These are phyloP conservation scores for Leccinum subgranulosum DNA, from an alignment of 768 basidiomycete genomes.

Conservation along the genomic window DNA sequence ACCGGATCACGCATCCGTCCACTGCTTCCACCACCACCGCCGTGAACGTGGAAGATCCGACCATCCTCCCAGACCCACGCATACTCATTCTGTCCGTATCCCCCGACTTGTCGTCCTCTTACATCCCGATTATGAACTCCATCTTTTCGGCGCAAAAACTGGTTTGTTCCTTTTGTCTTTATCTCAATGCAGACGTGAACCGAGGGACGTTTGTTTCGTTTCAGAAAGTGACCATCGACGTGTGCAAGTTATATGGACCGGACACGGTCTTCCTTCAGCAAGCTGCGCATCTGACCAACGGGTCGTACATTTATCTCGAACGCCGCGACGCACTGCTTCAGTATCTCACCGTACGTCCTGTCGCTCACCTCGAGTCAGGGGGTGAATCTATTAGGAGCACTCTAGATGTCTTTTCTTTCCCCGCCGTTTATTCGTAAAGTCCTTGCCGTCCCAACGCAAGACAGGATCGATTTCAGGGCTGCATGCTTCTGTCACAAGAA, in stretches of 20 bases:
- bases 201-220: not conserved
- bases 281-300: conserved; percentile 92
- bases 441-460: conserved; percentile 86
- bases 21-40: conserved; percentile 9
- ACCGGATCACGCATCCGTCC: conserved; percentile 45
- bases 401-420: conserved; percentile 81
- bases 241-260: conserved; percentile 85
- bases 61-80: conserved; percentile 46
- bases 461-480: conserved; percentile 94
- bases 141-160: conserved; percentile 99
- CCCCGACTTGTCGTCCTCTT: conserved; percentile 83
- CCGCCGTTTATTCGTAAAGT: conserved; percentile 68
- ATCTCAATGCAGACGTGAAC: conserved; percentile 23
- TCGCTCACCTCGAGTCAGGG: not conserved
- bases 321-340: conserved; percentile 86
- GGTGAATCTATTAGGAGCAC: conserved; percentile 2
- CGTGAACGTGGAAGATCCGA: conserved; percentile 28
- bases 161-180: conserved; percentile 42
- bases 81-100: conserved; percentile 88
- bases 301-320: conserved; percentile 85
- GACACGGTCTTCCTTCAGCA: conserved; percentile 97
- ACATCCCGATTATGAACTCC: conserved; percentile 98
- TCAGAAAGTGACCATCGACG: conserved; percentile 95
- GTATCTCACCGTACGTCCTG: conserved; percentile 66
- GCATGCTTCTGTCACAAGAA: conserved; percentile 99